Conservation (phyloP, 768 basidiomycete species). For the Kondoa malvinella region DNA sequence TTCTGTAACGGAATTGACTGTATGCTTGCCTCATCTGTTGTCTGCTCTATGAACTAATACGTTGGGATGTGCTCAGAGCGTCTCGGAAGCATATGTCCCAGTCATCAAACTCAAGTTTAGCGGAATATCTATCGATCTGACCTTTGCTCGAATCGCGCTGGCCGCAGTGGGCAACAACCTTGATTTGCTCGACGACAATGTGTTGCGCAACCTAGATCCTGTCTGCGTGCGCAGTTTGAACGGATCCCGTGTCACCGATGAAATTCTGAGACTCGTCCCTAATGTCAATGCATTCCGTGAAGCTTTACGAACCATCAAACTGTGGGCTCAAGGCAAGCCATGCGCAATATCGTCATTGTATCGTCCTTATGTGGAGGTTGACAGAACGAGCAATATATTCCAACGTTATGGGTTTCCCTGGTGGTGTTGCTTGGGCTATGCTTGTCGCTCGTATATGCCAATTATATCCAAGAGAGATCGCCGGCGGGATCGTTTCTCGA, state of each 20-base stretch:
- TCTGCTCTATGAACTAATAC: neutral
- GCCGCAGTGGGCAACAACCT: conserved; percentile 83
- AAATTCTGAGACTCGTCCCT: conserved; percentile 84
- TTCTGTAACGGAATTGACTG: conserved; percentile 73
- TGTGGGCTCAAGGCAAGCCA: conserved; percentile 75
- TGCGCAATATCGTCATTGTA: neutral
- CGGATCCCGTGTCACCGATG: conserved; percentile 92
- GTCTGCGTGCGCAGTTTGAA: conserved; percentile 65
- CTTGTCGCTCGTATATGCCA: conserved; percentile 99
- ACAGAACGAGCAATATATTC: conserved; percentile 90
- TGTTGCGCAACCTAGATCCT: conserved; percentile 83
- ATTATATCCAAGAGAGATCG: conserved; percentile 82
- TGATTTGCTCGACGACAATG: conserved; percentile 72
- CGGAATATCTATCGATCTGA: conserved; percentile 82
- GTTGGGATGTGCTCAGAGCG: no score
- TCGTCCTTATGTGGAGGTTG: neutral
- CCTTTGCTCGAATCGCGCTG: conserved; percentile 74
- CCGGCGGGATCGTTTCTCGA: conserved; percentile 86
- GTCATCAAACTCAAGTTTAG: conserved; percentile 79
- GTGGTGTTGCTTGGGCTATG: conserved; percentile 97
- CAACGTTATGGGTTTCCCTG: conserved; percentile 92
- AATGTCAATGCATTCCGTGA: conserved; percentile 88
- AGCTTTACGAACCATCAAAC: conserved; percentile 81
- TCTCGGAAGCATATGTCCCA: conserved; percentile 91
- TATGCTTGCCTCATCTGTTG: conserved; percentile 34